phyloP scores from a whole-genome alignment of 495 filamentous ascomycete genomes.

The Annulohypoxylon moriforme region DNA sequence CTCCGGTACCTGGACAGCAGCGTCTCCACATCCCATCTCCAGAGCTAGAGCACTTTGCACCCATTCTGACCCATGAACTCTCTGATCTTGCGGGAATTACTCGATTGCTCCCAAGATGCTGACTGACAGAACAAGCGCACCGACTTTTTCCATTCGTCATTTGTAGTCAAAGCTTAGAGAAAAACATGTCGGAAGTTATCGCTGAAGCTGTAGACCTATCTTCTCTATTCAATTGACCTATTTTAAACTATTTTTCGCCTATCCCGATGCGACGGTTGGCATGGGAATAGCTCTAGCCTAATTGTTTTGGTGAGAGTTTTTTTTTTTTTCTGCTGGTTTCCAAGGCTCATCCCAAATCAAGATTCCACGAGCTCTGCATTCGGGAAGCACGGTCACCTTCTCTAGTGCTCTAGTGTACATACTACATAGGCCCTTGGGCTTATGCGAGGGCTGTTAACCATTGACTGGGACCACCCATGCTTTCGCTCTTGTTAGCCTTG shows the following conservation, averaged over 20 bases:
- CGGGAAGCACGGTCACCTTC: constrained; percentile 41
- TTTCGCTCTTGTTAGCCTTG: constrained; percentile 18
- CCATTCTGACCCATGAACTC: constrained; percentile 38
- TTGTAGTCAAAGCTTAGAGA: constrained; percentile 31
- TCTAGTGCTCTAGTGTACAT: too few species aligned
- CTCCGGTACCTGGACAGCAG: constrained; percentile 43
- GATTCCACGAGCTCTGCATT: constrained; percentile 44
- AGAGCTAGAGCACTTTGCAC: constrained; percentile 27
- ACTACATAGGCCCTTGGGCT: constrained; percentile 36
- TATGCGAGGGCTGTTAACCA: constrained; percentile 43
- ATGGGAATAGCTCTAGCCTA: constrained; percentile 34
- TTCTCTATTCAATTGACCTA: constrained; percentile 39
- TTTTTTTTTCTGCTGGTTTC: constrained; percentile 1
- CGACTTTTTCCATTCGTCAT: constrained; percentile 33
- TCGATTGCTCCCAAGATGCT: constrained; percentile 40
- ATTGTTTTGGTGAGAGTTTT: constrained; percentile 28
- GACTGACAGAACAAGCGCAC: constrained; percentile 34
- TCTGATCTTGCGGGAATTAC: constrained; percentile 47
- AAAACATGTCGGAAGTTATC: constrained; percentile 29
- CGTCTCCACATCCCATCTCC: constrained; percentile 44
- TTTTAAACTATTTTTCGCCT: constrained; percentile 8
- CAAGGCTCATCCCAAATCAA: constrained; percentile 42
- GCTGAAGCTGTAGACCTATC: constrained; percentile 33
- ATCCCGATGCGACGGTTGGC: constrained; percentile 17
- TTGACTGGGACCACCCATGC: constrained; percentile 37